Evolutionary conservation across 164 flowering plant species (phyloP).

Genomic region (Vitis rotundifolia): DNA sequence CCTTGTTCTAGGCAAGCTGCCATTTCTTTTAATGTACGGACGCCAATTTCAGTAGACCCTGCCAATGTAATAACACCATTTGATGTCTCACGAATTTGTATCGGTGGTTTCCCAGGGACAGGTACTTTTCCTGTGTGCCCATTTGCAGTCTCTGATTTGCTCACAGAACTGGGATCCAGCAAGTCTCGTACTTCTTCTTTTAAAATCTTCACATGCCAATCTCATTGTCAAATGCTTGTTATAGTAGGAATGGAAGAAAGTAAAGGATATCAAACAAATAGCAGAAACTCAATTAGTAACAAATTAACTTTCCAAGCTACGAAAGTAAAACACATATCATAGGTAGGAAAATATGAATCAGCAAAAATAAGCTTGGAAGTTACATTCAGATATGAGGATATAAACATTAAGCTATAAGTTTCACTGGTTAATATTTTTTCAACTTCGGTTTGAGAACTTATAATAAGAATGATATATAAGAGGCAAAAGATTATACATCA

Average conservation of each 20-base stretch:
- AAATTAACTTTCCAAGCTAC: not conserved
- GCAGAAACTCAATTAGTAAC: not conserved
- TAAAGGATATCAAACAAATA: not conserved
- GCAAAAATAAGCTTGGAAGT: not conserved
- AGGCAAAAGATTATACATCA: not conserved
- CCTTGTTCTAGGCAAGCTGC: slow-evolving; percentile 94
- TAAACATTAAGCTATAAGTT: not conserved
- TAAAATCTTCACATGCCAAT: slow-evolving; percentile 60
- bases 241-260: slow-evolving; percentile 3
- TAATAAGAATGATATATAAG: not conserved
- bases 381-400: not conserved
- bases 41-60: slow-evolving; percentile 89
- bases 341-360: not conserved
- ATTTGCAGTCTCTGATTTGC: slow-evolving; percentile 66
- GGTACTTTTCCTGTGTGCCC: slow-evolving; percentile 65
- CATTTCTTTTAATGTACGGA: slow-evolving; percentile 87
- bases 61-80: slow-evolving; percentile 96
- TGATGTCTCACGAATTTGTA: slow-evolving; percentile 95
- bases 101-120: slow-evolving; percentile 84
- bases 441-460: not conserved
- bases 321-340: not conserved
- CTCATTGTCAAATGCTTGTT: not conserved
- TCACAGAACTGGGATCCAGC: slow-evolving; percentile 63
- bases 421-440: not conserved
- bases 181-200: slow-evolving; percentile 98